Base-by-base conservation (phyloP, 2,329 filamentous ascomycete genomes). In the Cercospora canescens region DNA sequence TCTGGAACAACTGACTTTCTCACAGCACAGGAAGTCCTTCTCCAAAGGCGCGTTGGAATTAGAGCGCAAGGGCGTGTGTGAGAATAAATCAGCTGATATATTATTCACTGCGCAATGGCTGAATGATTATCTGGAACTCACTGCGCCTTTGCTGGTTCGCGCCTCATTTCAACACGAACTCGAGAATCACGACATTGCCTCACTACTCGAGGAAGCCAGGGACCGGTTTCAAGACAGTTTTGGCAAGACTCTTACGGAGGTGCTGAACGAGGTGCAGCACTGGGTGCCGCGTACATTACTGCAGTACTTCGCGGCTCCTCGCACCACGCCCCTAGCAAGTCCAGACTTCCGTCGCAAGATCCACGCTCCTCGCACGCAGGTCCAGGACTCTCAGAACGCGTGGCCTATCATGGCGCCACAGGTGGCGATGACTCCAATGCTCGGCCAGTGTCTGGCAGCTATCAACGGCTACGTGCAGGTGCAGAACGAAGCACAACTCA, bases 371-470 rank as follows among this genome's bases (percentile, higher is more conserved):
- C 11, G 18, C 11, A 24, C 45, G 21, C 24, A 14, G 21, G 24
- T 14, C 24, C 26, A 24, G 21, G 24, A 28, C 21, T 14, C 8
- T 14, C 14, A 28, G 11, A 50, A 24, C 11, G 45, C 45, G 45
- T 24, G 5, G 45, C 45, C 45, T 26, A 28, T 24, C 24, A 69
- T 67, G 67, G 57, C 65, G 8, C 58, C 57, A 5, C 58, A 63
- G 18, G 60, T 64, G 9, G 54, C 35, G 37, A 62, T 50, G 26
- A 67, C 69, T 30, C 63, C 69, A 3, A 60, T 66, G 39, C 85
- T 91, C 50, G 83, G 88, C 70, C 83, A 90, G 70, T 95, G 94
- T 76, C 85, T 94, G 60, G 79, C 80, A 11, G 86, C 87, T 62
- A 85, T 94, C 62, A 85, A 86, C 60, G 80, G 81, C 21, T 85